These are phyloP conservation scores for Aspergillus panamensis DNA, from an alignment of 495 filamentous ascomycete species.

Conservation along the genomic window DNA sequence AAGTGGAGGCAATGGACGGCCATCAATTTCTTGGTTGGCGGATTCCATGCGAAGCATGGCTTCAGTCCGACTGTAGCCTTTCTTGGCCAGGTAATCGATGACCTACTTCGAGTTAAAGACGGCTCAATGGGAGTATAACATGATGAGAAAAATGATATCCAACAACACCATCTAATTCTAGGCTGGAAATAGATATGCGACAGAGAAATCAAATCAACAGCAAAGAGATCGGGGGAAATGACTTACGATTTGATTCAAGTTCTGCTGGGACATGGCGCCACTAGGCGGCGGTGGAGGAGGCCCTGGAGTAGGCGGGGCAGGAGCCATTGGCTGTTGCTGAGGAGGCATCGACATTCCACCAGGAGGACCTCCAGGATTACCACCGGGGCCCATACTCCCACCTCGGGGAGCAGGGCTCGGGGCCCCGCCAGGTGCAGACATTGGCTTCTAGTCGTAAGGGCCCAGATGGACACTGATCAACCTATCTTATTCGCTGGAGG, in stretches of 20 bases:
- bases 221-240: background rate
- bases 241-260: slow-evolving; percentile 93
- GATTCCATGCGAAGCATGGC: slow-evolving; percentile 91
- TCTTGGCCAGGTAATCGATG: slow-evolving; percentile 93
- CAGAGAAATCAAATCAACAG: background rate
- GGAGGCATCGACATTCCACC: slow-evolving; percentile 50
- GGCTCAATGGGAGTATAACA: background rate
- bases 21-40: slow-evolving; percentile 71
- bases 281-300: slow-evolving; percentile 38
- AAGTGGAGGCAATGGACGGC: slow-evolving; percentile 58
- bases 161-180: background rate
- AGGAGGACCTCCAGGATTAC: slow-evolving; percentile 36
- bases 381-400: slow-evolving; percentile 52
- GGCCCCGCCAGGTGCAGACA: slow-evolving; percentile 49
- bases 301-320: slow-evolving; percentile 40
- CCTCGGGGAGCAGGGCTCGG: slow-evolving; percentile 48
- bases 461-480: background rate
- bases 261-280: slow-evolving; percentile 69
- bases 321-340: slow-evolving; percentile 42
- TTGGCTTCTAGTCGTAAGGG: slow-evolving; percentile 17
- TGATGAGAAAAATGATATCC: background rate
- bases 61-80: slow-evolving; percentile 90
- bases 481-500: slow-evolving; percentile 1
- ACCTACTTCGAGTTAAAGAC: slow-evolving; percentile 52
- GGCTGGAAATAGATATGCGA: background rate